Evolutionary conservation across 805 yeast genomes (phyloP).

Genomic region (Komagataella mondaviorum): DNA sequence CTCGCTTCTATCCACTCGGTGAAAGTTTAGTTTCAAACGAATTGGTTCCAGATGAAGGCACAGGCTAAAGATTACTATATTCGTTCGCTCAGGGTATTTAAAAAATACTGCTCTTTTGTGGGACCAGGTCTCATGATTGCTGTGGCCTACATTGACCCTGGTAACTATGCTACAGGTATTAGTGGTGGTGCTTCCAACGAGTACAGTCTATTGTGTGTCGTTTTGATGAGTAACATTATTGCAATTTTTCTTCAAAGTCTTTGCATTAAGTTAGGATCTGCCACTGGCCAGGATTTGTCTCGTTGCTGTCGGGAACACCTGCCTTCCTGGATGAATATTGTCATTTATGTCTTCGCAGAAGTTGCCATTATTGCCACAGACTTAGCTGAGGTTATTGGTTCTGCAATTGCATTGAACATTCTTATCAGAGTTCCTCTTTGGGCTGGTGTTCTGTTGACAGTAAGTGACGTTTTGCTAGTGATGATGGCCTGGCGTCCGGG

Average conservation of each 20-base stretch:
- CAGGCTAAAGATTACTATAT: not conserved
- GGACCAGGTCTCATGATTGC: slow-evolving; percentile 36
- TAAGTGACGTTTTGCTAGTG: slow-evolving; percentile 30
- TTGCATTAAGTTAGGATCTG: slow-evolving; percentile 33
- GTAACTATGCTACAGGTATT: slow-evolving; percentile 35
- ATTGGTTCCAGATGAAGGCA: not conserved
- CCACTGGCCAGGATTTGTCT: slow-evolving; percentile 34
- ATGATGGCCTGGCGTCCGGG: slow-evolving; percentile 33
- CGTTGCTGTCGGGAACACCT: slow-evolving; percentile 26
- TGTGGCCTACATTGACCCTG: slow-evolving; percentile 41
- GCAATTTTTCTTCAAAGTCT: slow-evolving; percentile 32
- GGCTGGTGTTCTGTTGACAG: slow-evolving; percentile 33
- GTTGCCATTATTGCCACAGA: slow-evolving; percentile 37
- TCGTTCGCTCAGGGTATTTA: not conserved
- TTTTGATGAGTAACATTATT: slow-evolving; percentile 26
- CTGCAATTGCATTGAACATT: slow-evolving; percentile 36
- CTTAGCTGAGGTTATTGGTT: slow-evolving; percentile 39
- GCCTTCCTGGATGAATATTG: slow-evolving; percentile 24
- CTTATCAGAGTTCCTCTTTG: slow-evolving; percentile 29
- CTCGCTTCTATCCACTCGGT: too few relatives aligned
- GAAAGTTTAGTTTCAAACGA: too few relatives aligned
- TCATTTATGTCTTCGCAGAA: slow-evolving; percentile 29
- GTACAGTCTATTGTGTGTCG: slow-evolving; percentile 27
- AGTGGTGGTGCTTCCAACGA: slow-evolving; percentile 32
- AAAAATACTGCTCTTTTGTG: slow-evolving; percentile 21